Evolutionary conservation across 441 rosid genomes (phyloP), one percentile per base, ranked within the genome.

Genomic region (Arabidopsis hybrid): DNA sequence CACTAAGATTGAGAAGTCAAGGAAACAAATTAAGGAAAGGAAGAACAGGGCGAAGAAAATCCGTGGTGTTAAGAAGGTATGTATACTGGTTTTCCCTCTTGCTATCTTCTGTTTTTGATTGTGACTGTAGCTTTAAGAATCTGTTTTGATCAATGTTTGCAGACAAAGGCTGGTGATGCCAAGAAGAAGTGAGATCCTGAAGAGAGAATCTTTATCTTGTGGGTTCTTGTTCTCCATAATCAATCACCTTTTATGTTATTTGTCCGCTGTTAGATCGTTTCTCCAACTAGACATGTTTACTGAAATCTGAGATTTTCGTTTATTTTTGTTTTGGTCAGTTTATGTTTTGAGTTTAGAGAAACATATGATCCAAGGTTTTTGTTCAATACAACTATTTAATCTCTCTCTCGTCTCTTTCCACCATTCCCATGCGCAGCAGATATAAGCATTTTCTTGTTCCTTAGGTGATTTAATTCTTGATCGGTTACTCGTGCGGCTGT

Each of bases 21-120:
- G 98, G 83, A 94, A 94, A 72, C 98, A 92, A 72, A 34, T 94
- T 76, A 94, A 94, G 78, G 97, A 94, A 71, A 89, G 99, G 79
- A 94, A 94, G 91, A 94, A 90, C 87, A 80, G 95, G 55, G 78
- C 97, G 0, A 94, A 89, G 95, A 94, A 92, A 78, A 74, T 93
- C 74, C 87, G 97, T 2, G 97, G 98, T 60, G 92, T 91, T 26
- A 90, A 93, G 89, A 90, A 93, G 90, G 98, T 91, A 72, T 51
- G 62, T 1, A 39, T 45, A 8, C 8, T 45, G n/a, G 3, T 40
- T 4, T 18, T 4, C 16, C 7, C 1, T 10, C 6, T 43, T 43
- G 7, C 4, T 32, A 2, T 11, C 10, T 4, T 1, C 1, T 8
- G 13, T 39, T 58, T 10, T 7, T 57, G 0, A 18, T 42, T 17